Conservation (phyloP, 495 filamentous ascomycete species). For the Penicillium paradoxum region DNA sequence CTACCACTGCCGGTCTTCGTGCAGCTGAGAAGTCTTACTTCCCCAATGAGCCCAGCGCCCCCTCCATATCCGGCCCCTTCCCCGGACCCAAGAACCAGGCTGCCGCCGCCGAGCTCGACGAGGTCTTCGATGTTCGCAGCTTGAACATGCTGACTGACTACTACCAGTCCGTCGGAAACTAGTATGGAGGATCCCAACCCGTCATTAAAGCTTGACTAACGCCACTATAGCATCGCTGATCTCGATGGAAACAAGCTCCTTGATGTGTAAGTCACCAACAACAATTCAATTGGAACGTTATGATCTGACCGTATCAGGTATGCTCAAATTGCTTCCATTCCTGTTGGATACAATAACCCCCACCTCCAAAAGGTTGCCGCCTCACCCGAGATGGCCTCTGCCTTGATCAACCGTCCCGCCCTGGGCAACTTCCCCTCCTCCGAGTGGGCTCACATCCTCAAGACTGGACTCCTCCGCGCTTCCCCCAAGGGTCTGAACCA, state of each 20-base stretch:
- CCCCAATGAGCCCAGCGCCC: slow-evolving; percentile 69
- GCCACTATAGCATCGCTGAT: slow-evolving; percentile 66
- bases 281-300: slow-evolving; percentile 7
- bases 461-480: slow-evolving; percentile 81
- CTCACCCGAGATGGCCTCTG: slow-evolving; percentile 73
- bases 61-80: slow-evolving; percentile 69
- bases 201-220: slow-evolving; percentile 21
- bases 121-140: slow-evolving; percentile 89
- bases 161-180: slow-evolving; percentile 59
- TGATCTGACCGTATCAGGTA: slow-evolving; percentile 49
- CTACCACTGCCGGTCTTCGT: slow-evolving; percentile 37
- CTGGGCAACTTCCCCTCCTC: slow-evolving; percentile 93
- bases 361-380: slow-evolving; percentile 63
- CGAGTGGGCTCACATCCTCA: slow-evolving; percentile 82
- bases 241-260: slow-evolving; percentile 66
- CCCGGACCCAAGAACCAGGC: slow-evolving; percentile 75
- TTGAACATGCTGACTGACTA: slow-evolving; percentile 92
- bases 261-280: slow-evolving; percentile 59
- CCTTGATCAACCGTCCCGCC: slow-evolving; percentile 89
- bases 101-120: slow-evolving; percentile 66
- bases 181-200: slow-evolving; percentile 33
- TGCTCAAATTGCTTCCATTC: slow-evolving; percentile 96
- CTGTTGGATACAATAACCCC: slow-evolving; percentile 95
- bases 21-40: slow-evolving; percentile 55
- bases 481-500: slow-evolving; percentile 90